Base-by-base conservation (phyloP, 768 basidiomycete species). In the Cystobasidiopsis lactophilus region DNA sequence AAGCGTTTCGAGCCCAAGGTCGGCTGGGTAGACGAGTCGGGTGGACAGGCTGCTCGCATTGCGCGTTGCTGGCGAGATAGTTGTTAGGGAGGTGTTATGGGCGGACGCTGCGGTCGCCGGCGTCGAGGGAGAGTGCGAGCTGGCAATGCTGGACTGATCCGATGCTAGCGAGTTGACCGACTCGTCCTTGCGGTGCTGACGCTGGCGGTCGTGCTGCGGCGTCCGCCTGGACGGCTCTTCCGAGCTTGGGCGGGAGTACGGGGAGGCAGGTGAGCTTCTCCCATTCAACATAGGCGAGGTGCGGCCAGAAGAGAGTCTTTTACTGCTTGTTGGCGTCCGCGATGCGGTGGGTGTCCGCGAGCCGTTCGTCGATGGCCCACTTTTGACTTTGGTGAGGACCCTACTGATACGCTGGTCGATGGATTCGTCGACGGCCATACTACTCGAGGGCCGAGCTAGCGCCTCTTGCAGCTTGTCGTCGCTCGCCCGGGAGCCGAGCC, bases 331-430 rank as follows among this genome's bases (percentile, higher is more conserved):
- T 23, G 35, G 51, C 24, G 11, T 54, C 9, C 54, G 54, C 14
- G 52, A 45, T 2, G 54, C 52, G 19, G 54, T 52, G 3, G 54
- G 3, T 52, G n/a, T 3, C 55, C 55, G 45, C 47, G 23, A 5
- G 46, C 46, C 5, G 52, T 40, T 29, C 54, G 57, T n/a, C n/a
- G n/a, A n/a, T 16, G 33, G 33, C 3, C 61, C 61, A n/a, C 57
- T 54, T 38, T 64, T 65, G 53, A 68, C 68, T 40, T 65, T 67
- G 18, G 63, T 57, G 40, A 70, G 64, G 18, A 71, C 67, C 21
- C 69, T 61, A 24, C 66, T 64, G 29, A 71, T 58, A 30, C 65
- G 66, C 33, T 69, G 60, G 43, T 69, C 65, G 19, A 68, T 56
- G 19, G 56, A 60, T 29, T 56, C 62, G 33, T 63, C 58, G 51